Evolutionary conservation across 306 rosid species (phyloP).

Genomic region (Vicia faba): DNA sequence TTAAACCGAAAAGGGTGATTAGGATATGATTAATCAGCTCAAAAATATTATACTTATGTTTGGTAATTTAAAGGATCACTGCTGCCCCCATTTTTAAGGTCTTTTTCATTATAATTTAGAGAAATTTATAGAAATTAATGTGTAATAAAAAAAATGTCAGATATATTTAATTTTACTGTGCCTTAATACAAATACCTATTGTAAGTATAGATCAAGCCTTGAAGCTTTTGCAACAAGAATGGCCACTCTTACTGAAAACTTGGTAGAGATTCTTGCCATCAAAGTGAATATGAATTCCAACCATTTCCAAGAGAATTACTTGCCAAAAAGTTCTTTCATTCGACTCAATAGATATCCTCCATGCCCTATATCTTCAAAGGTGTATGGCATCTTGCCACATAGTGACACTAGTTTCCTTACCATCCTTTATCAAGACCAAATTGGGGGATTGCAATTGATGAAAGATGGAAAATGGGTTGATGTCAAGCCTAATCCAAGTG

Average conservation of each 20-base stretch:
- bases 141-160: too few species aligned
- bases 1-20: too few species aligned
- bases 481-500: conserved; percentile 54
- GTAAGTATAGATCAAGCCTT: conserved; percentile 43
- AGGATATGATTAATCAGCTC: too few species aligned
- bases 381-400: conserved; percentile 67
- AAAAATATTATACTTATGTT: too few species aligned
- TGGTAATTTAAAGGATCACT: too few species aligned
- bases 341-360: conserved; percentile 69
- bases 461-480: conserved; percentile 58
- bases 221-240: conserved; percentile 49
- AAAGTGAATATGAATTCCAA: conserved; percentile 45
- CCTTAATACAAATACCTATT: not conserved
- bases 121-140: too few species aligned
- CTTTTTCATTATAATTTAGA: too few species aligned
- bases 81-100: too few species aligned
- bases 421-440: conserved; percentile 44
- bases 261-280: conserved; percentile 55
- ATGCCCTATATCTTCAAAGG: conserved; percentile 61
- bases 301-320: conserved; percentile 57
- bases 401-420: conserved; percentile 65
- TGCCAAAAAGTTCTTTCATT: conserved; percentile 44
- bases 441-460: conserved; percentile 55
- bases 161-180: not conserved
- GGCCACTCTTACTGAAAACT: conserved; percentile 46